These are phyloP conservation scores for Neurospora sp. DNA, from an alignment of 495 filamentous ascomycete species.

Conservation along the genomic window DNA sequence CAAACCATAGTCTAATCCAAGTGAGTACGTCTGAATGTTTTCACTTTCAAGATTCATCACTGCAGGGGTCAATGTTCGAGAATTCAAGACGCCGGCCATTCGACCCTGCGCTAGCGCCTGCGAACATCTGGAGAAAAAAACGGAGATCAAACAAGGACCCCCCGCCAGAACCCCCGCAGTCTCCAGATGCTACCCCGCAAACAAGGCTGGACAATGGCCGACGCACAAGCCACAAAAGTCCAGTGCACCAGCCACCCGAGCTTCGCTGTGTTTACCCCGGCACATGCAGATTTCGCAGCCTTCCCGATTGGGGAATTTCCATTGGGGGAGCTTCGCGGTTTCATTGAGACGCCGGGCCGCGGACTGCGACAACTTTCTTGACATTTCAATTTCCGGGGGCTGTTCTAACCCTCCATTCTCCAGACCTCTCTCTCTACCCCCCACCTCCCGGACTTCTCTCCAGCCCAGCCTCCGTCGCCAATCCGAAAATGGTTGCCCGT, in stretches of 20 bases:
- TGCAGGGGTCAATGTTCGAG: background rate
- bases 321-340: background rate
- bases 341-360: background rate
- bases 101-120: background rate
- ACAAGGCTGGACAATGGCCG: background rate
- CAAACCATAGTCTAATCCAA: background rate
- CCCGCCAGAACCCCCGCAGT: background rate
- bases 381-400: background rate
- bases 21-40: background rate
- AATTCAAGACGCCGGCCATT: background rate
- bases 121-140: background rate
- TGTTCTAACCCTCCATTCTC: background rate
- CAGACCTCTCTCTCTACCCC: background rate
- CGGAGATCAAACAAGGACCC: background rate
- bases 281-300: constrained; percentile 1
- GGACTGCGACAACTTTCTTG: background rate
- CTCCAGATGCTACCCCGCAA: background rate
- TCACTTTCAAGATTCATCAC: background rate
- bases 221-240: background rate
- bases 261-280: background rate
- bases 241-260: background rate
- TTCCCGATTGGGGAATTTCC: background rate
- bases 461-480: background rate
- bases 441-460: background rate
- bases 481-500: constrained; percentile 15